Percentiles rank a stretch among this genome's conserved stretches.
Evolutionary conservation across 1,284 basidiomycete species (phyloP).

Genomic region (Schizophyllum amplum): DNA sequence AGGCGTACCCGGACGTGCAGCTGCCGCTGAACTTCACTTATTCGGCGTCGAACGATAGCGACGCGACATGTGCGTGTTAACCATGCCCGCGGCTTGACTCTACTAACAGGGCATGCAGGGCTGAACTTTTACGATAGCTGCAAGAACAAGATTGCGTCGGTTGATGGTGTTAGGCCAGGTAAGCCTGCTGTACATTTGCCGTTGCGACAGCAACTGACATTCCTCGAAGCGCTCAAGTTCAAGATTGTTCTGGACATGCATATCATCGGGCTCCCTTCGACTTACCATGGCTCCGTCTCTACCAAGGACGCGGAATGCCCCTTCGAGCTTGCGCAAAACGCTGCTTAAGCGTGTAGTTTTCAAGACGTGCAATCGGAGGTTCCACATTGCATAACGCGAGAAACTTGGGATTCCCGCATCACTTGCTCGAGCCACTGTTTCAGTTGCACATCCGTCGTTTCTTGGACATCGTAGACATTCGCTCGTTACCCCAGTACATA

Average conservation of each 20-base stretch:
- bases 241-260: constrained; percentile 58
- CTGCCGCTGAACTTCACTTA: constrained; percentile 80
- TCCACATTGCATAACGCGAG: no score
- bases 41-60: constrained; percentile 69
- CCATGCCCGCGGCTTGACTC: not conserved
- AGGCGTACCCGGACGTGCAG: constrained; percentile 48
- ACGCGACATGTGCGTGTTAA: constrained; percentile 68
- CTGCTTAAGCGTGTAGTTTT: constrained; percentile 25
- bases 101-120: constrained; percentile 36
- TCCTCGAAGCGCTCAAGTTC: constrained; percentile 41
- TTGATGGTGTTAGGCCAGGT: constrained; percentile 55
- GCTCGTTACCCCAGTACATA: not conserved
- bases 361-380: no score
- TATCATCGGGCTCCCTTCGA: constrained; percentile 61
- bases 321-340: constrained; percentile 55
- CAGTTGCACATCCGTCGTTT: no score
- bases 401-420: no score
- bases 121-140: constrained; percentile 74
- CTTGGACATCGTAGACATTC: not conserved
- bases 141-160: constrained; percentile 45
- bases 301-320: constrained; percentile 67
- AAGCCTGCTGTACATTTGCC: constrained; percentile 19
- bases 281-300: constrained; percentile 44
- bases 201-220: not conserved
- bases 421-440: no score